Percentiles rank a stretch among this genome's conserved stretches.
These are phyloP conservation scores for Ambrosia hybrid DNA, from an alignment of 140 eudicot species.

Conservation along the genomic window DNA sequence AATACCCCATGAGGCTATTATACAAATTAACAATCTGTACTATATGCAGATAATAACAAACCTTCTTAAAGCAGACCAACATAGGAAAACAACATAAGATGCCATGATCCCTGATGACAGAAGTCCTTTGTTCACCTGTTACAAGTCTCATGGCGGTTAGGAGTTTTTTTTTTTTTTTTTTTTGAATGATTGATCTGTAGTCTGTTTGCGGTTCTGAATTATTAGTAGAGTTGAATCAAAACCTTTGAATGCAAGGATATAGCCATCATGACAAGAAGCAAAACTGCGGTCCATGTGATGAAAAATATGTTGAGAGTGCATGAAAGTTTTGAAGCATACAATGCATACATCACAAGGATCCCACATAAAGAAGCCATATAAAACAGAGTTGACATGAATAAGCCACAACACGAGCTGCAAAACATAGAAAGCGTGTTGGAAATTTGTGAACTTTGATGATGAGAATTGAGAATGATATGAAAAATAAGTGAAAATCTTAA, in stretches of 20 bases:
- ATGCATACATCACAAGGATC: conserved; percentile 65
- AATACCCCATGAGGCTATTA: background rate
- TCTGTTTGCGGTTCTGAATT: conserved; percentile 1
- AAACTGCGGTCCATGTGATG: conserved; percentile 83
- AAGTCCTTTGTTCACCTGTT: conserved; percentile 90
- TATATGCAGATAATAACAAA: conserved; percentile 22
- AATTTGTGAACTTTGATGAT: background rate
- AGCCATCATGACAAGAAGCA: conserved; percentile 85
- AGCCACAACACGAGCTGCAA: conserved; percentile 76
- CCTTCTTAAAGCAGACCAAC: conserved; percentile 99
- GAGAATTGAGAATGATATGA: background rate
- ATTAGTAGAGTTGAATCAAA: background rate
- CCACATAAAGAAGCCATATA: conserved; percentile 71
- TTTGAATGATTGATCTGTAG: background rate
- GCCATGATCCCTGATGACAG: conserved; percentile 98
- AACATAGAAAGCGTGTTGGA: background rate
- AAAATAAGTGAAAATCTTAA: conserved; percentile 11
- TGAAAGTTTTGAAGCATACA: conserved; percentile 71
- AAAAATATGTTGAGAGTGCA: conserved; percentile 94
- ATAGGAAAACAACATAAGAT: conserved; percentile 77
- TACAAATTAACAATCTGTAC: background rate
- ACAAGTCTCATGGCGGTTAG: conserved; percentile 21
- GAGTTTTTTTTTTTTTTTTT: background rate
- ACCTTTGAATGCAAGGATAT: conserved; percentile 91
- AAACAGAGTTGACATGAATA: conserved; percentile 80